phyloP scores from a whole-genome alignment of 2,329 filamentous ascomycete species.

The Taxawa tesnikishii region DNA sequence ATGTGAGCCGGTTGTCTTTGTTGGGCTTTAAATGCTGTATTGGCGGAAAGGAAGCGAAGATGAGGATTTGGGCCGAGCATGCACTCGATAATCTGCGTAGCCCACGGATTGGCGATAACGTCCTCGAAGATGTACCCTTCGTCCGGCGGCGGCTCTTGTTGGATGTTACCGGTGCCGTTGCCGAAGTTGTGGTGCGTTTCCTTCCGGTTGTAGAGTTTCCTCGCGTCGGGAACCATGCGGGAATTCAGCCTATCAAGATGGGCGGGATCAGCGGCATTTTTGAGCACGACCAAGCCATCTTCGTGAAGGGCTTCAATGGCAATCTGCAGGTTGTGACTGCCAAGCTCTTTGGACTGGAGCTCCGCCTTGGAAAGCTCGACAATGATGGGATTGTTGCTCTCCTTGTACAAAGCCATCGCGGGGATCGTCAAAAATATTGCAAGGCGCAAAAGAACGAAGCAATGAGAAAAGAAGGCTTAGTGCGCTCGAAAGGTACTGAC shows the following conservation, averaged over 20 bases:
- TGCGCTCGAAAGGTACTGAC: too few species aligned
- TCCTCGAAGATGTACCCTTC: slow-evolving; percentile 24
- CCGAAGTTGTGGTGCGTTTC: slow-evolving; percentile 19
- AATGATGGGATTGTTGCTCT: background rate
- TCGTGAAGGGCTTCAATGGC: slow-evolving; percentile 15
- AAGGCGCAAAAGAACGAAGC: too few species aligned
- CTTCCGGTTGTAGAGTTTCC: slow-evolving; percentile 17
- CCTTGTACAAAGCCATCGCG: background rate
- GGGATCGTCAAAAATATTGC: background rate
- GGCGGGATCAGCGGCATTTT: slow-evolving; percentile 21
- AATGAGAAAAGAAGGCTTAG: too few species aligned
- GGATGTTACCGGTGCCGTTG: slow-evolving; percentile 24
- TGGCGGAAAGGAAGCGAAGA: slow-evolving; percentile 47
- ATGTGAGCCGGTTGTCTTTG: slow-evolving; percentile 44
- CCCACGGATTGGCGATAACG: slow-evolving; percentile 28
- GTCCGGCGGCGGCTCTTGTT: slow-evolving; percentile 25
- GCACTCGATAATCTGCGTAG: slow-evolving; percentile 41
- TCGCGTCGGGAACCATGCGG: slow-evolving; percentile 17
- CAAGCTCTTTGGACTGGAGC: slow-evolving; percentile 11
- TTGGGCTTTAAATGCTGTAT: slow-evolving; percentile 37
- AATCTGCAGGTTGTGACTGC: slow-evolving; percentile 6
- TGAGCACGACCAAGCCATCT: slow-evolving; percentile 25
- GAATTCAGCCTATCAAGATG: slow-evolving; percentile 22
- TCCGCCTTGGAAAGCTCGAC: slow-evolving; percentile 12
- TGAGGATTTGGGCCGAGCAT: slow-evolving; percentile 43